Evolutionary conservation across 768 basidiomycete species (phyloP), one percentile per base, ranked within the genome.

Genomic region (Clitopilus hobsonii): DNA sequence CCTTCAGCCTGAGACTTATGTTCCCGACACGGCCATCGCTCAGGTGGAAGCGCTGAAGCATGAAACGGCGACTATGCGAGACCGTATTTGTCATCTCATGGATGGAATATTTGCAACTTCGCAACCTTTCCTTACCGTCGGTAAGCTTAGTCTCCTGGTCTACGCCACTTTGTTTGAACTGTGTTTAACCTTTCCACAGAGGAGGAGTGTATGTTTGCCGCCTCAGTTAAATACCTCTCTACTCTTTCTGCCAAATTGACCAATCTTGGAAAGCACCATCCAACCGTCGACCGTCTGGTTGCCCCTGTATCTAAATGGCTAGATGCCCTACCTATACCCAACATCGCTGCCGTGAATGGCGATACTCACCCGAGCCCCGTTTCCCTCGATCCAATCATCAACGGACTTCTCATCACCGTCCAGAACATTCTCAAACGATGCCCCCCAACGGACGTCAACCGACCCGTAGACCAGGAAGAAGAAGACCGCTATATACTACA

Each of bases 371-470:
- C n/a, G n/a, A n/a, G n/a, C n/a, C n/a, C 41, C 47, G 22, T 45
- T 55, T 56, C 56, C 59, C 61, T 54, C n/a, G 30, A 58, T 18
- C 30, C 38, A 26, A 52, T 89, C 53, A 80, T 94, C 60, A 81
- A 88, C 59, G 65, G 74, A 0, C 71, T 93, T 48, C 78, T 96
- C 20, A 67, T 90, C 26, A 76, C 75, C 27, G 77, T 87, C 20
- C 93, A 95, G 62, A 70, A 76, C 20, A 62, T 91, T 61, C 70
- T 84, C 13, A 63, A 72, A 8, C 69, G 63, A 52, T 75, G 74
- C 58, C 65, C 75, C 2, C 65, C 68, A 36, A 25, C 48, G 20
- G 52, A 41, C 24, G 60, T n/a, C n/a, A 67, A 29, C 65, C 71
- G 50, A 69, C 70, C n/a, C 48, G 57, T 65, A n/a, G 81, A 84